phyloP scores from a whole-genome alignment of 2,329 filamentous ascomycete species.

The Furcasterigmium furcatum region DNA sequence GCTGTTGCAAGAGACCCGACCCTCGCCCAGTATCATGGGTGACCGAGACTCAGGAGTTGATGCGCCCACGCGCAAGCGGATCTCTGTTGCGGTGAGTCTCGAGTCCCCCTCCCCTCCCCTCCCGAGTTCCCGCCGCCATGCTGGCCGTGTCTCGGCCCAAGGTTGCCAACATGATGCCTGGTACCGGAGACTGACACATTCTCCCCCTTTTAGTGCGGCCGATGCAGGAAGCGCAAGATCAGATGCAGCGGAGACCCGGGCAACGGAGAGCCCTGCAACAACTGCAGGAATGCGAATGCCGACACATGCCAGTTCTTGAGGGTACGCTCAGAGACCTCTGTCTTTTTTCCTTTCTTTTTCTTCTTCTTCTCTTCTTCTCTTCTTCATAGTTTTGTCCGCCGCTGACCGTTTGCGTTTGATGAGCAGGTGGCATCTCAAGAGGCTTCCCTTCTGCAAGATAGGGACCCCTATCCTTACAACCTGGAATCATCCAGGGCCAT shows the following conservation, averaged over 20 bases:
- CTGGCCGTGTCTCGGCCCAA: no score
- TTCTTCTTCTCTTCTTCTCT: background rate
- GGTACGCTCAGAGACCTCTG: conserved; percentile 40
- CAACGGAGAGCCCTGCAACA: conserved; percentile 73
- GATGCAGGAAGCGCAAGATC: conserved; percentile 92
- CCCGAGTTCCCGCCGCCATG: background rate
- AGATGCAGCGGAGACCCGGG: conserved; percentile 85
- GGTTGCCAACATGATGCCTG: no score
- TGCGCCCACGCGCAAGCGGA: conserved; percentile 50
- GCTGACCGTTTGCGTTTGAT: no score
- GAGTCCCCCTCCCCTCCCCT: background rate
- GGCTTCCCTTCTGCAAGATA: conserved; percentile 26
- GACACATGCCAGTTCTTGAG: conserved; percentile 76
- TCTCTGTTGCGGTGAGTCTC: conserved; percentile 54
- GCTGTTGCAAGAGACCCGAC: conserved; percentile 30
- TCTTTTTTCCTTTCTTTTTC: background rate
- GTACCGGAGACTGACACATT: no score
- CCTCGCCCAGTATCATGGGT: conserved; percentile 28
- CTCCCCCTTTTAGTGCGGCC: conserved; percentile 61
- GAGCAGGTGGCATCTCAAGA: conserved; percentile 34
- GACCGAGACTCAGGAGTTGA: conserved; percentile 38
- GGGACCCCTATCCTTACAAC: conserved; percentile 29
- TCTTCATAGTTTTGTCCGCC: no score
- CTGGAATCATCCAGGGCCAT: conserved; percentile 30
- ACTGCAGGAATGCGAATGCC: conserved; percentile 73